These are phyloP conservation scores for Suhomyces sp. DNA, from an alignment of 805 yeast species.

Conservation along the genomic window DNA sequence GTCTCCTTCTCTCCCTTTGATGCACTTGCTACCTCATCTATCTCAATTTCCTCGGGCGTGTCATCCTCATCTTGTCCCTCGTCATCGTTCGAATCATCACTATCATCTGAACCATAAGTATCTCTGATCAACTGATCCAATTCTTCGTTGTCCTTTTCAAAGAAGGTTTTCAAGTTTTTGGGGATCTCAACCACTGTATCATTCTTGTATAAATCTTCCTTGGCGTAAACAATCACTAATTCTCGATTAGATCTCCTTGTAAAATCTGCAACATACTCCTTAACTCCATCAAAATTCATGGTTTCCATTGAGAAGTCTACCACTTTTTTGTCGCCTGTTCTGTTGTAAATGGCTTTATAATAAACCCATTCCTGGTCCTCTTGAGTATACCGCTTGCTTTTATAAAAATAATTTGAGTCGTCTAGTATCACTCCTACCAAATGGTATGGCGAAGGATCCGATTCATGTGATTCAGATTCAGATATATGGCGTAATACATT, in stretches of 20 bases:
- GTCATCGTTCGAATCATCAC: constrained; percentile 6
- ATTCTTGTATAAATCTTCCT: constrained; percentile 10
- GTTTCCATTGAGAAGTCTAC: constrained; percentile 18
- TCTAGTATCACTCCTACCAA: constrained; percentile 33
- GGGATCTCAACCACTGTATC: constrained; percentile 7
- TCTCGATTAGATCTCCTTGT: constrained; percentile 13
- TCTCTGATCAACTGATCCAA: constrained; percentile 1
- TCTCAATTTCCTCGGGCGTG: not conserved
- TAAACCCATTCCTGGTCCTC: constrained; percentile 23
- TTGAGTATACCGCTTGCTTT: constrained; percentile 11
- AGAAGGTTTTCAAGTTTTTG: constrained; percentile 15
- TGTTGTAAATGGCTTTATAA: constrained; percentile 12
- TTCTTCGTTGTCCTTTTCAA: constrained; percentile 16
- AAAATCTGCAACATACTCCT: constrained; percentile 14
- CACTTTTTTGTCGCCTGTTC: constrained; percentile 13
- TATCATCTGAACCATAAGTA: constrained; percentile 1
- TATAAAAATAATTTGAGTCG: constrained; percentile 30
- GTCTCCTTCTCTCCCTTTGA: not conserved
- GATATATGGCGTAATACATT: constrained; percentile 17
- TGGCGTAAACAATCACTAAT: constrained; percentile 20
- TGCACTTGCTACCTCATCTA: not conserved
- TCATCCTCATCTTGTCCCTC: constrained; percentile 6
- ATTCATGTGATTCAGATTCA: not conserved
- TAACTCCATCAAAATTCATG: constrained; percentile 20
- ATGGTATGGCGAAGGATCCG: constrained; percentile 19